Evolutionary conservation across 2,329 filamentous ascomycete species (phyloP), one percentile per base, ranked within the genome.

Genomic region (Ceratocystis smalleyi): DNA sequence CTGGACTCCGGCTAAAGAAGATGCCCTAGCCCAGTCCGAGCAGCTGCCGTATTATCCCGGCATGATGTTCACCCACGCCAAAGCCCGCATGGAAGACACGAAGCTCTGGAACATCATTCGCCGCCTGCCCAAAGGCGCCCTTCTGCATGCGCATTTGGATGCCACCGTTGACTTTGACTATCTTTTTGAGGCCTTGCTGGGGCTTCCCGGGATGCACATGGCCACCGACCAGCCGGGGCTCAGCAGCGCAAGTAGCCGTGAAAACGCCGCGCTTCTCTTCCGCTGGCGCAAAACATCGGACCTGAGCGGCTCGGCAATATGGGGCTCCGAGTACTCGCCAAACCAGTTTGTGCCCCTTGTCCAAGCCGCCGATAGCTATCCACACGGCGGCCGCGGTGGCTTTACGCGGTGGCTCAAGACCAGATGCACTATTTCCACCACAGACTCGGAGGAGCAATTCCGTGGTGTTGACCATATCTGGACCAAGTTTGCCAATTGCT

Each of bases 61-160:
- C 10, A 95, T 96, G 87, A 94, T 95, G 88, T 96, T 96, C 75
- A 85, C 83, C 43, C 79, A 92, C 43, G 90, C 90, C 69, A 92
- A 91, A 74, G 82, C 85, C n/a, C 83, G 84, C 45, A 95, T 96
- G 83, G 89, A 95, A 74, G 79, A 79, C 69, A 95, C 89, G 15
- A 85, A 85, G 71, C 78, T 96, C 27, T 97, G 90, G 90, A 81
- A 84, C 68, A 94, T 96, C 69, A 81, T 96, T 17, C 82, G 85
- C 66, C 81, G 78, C 68, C 90, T 97, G 88, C 92, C 92, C 32
- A 97, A 97, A 73, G 94, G 92, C 12, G 81, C 86, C 7, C 77
- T 95, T 35, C 76, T 95, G 67, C 91, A 97, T 76, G 89, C 89
- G 54, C 91, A 97, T 74, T 77, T 95, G 71, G 89, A 95, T 73